Conservation (phyloP, 2,329 filamentous ascomycete genomes). For the Trichophyton simii region DNA sequence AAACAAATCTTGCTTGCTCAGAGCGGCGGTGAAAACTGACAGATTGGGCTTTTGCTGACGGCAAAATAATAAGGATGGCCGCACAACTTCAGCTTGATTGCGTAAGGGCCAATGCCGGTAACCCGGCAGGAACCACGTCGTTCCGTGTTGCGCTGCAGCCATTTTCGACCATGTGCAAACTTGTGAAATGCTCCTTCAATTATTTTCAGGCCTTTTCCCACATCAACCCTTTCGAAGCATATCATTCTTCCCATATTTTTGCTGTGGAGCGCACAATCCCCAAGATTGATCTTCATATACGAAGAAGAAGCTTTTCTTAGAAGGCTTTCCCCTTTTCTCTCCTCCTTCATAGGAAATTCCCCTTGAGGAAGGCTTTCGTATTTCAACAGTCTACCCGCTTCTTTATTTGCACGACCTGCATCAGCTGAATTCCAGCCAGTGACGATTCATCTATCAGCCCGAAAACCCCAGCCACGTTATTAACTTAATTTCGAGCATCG, state of each 20-base stretch:
- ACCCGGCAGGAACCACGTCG: neutral
- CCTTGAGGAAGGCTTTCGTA: neutral
- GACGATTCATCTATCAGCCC: neutral
- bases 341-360: neutral
- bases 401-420: neutral
- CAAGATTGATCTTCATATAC: neutral
- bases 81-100: neutral
- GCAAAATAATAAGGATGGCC: neutral
- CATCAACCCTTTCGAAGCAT: neutral
- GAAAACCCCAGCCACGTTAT: neutral
- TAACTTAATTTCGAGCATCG: neutral
- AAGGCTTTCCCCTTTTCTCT: neutral
- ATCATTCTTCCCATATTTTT: neutral
- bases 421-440: neutral
- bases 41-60: neutral
- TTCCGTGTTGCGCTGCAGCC: neutral
- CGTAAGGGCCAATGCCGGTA: neutral
- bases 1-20: neutral
- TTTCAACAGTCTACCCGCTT: neutral
- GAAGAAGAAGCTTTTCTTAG: slow-evolving; percentile 1
- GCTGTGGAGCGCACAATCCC: neutral
- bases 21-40: neutral
- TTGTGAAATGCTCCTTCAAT: neutral
- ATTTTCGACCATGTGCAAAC: neutral
- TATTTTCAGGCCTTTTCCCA: neutral